Evolutionary conservation across 495 filamentous ascomycete genomes (phyloP), one percentile per base, ranked within the genome.

Genomic region (Cercophora newfieldiana): DNA sequence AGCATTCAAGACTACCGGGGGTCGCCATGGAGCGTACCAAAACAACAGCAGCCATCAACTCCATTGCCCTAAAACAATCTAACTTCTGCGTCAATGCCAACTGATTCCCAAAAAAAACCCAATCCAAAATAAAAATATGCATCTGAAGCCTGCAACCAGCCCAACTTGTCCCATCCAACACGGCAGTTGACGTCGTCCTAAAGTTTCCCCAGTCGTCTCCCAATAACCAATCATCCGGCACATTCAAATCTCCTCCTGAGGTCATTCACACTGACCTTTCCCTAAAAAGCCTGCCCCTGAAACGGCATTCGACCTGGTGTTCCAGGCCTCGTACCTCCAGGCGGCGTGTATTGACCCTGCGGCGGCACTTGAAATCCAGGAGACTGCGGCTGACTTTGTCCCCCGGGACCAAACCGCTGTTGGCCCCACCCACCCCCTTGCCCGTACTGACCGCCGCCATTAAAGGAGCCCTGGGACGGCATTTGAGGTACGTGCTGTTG

Each of bases 261-360:
- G 25, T 71, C 66, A 22, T 10, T 58, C 51, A 72, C 72, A 48
- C 21, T 63, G 64, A 59, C 66, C 28, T 53, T 59, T 24, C 37
- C 53, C 65, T 75, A 80, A 33, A 81, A 81, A 48, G 75, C 78
- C 28, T 81, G 77, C 22, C 77, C 77, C 18, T 82, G 77, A 30
- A 72, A 73, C 66, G 66, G 63, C 73, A 74, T 68, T 12, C 66
- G 63, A 8, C 74, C 68, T 54, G 79, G 67, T 59, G 79, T 72
- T 53, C 73, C 49, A 28, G 74, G 54, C 68, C 72, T 70, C 22
- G 69, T 26, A 7, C 66, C 29, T 31, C 67, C 63, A n/a, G 57
- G 16, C 5, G 69, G 62, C 24, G 72, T 68, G 56, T 72, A 73
- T 26, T 79, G 79, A 7, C 71, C 73, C 47, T 72, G 71, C 8